phyloP scores from a whole-genome alignment of 768 basidiomycete genomes.

The Mrakia blollopis region DNA sequence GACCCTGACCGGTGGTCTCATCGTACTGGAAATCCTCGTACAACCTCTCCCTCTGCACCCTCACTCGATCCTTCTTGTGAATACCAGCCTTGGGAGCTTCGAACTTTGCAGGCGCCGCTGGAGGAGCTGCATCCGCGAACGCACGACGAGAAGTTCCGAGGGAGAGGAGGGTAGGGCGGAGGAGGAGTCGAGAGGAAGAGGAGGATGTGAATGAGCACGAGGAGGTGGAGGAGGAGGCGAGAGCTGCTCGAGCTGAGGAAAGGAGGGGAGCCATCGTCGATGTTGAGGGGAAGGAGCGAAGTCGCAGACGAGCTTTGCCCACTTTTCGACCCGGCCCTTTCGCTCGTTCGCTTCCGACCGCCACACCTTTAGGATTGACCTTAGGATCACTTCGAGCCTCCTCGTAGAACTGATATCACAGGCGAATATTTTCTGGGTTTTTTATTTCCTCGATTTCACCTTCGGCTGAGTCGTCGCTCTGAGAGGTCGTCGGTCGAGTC shows the following conservation, averaged over 20 bases:
- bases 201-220: not conserved
- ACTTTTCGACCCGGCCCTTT: no score
- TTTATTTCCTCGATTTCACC: no score
- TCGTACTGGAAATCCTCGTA: conserved; percentile 32
- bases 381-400: no score
- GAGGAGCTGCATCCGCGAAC: not conserved
- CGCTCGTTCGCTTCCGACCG: no score
- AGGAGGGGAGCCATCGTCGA: conserved; percentile 12
- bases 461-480: no score
- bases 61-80: not conserved
- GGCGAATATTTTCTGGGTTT: no score
- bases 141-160: not conserved
- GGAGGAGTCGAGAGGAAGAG: not conserved
- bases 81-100: not conserved
- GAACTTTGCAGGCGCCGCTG: not conserved
- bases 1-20: conserved; percentile 28
- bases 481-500: no score
- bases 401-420: no score
- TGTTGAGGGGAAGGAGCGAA: not conserved
- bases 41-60: not conserved
- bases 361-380: no score
- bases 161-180: not conserved
- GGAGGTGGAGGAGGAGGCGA: not conserved
- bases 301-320: no score
- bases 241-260: not conserved